phyloP scores from a whole-genome alignment of 331 rosid genomes.

The Pyrus hybrid region DNA sequence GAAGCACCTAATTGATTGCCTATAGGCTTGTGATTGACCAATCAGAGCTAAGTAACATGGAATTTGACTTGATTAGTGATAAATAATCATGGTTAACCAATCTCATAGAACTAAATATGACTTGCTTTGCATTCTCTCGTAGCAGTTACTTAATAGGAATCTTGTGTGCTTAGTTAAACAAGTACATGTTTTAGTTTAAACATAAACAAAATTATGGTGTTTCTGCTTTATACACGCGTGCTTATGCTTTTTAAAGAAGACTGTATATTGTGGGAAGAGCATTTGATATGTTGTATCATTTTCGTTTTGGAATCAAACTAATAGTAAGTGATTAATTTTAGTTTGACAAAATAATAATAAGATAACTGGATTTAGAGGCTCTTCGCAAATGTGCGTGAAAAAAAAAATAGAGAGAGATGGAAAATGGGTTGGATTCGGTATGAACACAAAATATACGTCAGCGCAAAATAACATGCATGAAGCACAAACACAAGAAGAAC shows the following conservation, averaged over 20 bases:
- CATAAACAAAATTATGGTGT: not conserved
- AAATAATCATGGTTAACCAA: constrained; percentile 29
- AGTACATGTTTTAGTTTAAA: constrained; percentile 5
- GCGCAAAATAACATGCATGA: not conserved
- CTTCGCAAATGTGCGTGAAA: not conserved
- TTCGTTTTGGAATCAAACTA: not conserved
- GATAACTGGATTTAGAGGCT: not conserved
- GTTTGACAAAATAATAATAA: not conserved
- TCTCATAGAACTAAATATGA: constrained; percentile 26
- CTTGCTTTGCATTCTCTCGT: constrained; percentile 15
- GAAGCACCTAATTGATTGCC: constrained; percentile 27
- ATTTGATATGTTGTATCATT: not conserved
- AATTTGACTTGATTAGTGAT: constrained; percentile 38
- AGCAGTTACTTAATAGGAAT: constrained; percentile 20
- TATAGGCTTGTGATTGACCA: constrained; percentile 34
- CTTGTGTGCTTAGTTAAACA: constrained; percentile 1
- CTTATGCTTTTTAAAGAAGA: not conserved
- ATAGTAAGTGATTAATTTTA: not conserved
- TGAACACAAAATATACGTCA: too few species aligned
- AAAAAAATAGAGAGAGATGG: not conserved
- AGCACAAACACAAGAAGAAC: too few species aligned
- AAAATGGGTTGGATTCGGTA: not conserved
- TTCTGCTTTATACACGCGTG: constrained; percentile 6
- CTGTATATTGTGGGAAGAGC: not conserved
- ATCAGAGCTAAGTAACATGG: constrained; percentile 32